Evolutionary conservation across 129 eudicot genomes (phyloP), one percentile per base, ranked within the genome.

Genomic region (Lonicera japonica): DNA sequence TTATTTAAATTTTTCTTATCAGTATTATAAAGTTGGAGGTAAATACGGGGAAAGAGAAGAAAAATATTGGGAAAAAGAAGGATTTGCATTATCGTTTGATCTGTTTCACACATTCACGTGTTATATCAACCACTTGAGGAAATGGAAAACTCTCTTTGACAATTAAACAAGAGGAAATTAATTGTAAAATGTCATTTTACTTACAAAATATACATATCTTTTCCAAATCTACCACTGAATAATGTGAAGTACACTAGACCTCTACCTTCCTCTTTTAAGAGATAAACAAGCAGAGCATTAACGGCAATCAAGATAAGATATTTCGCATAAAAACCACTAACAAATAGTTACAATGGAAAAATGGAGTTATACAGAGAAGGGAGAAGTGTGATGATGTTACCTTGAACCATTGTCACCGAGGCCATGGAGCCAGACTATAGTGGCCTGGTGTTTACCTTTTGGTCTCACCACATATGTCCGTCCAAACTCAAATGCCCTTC

Each of bases 381-480:
- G 50, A 43, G 16, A 1, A 43, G 50, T 58, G 24, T 58, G 24
- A 62, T 61, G 43, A 70, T 11, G 52, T 62, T 77, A 89, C 96
- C 96, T 80, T 39, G 79, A 68, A 22, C 96, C 95, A 70, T 85
- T 85, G 82, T 89, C 96, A 41, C 96, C 96, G 50, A 85, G 90
- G 56, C 96, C 96, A 75, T 89, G 96, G 68, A 89, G 79, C 96
- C 96, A 89, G 24, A 89, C 95, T 48, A 89, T 67, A 64, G 96
- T 89, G 21, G 90, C 96, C 70, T 85, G 94, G 78, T 89, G 96
- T 70, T 75, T 85, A 60, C 96, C 96, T 82, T 89, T 89, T 53
- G 96, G 90, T 78, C 72, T 89, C 66, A 89, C 90, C 36, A 89
- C 96, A 48, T 85, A 69, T 0, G 96, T 89, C 25, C 73, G 71